Evolutionary conservation across 2,329 filamentous ascomycete species (phyloP), one percentile per base, ranked within the genome.

Genomic region (Colletotrichum spaethianum): DNA sequence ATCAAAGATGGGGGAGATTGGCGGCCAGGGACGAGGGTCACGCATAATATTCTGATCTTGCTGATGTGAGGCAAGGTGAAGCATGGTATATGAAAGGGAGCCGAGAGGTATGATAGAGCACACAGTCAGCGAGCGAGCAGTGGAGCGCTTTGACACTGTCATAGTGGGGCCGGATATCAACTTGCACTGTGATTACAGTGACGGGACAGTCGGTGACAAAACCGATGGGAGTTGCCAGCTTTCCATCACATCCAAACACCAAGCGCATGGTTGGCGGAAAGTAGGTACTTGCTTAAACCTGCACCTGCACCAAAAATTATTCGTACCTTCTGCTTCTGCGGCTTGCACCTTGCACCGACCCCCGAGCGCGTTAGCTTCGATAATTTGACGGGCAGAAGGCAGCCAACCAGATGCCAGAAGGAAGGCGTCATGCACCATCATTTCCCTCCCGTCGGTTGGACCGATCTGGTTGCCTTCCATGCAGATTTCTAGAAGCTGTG

Each of bases 401-500:
- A 64, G 20, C 66, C 60, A 50, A 64, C 60, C 50, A 64, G 38
- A 55, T 18, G 18, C 31, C 9, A 6, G 38, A 46, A n/a, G 18
- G 38, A 67, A 36, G 44, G 42, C 50, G 44, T 33, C 42, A 52
- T 52, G 52, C 55, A 67, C 67, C 46, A 46, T 26, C 20, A n/a
- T n/a, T 23, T 33, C 50, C 59, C 59, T 61, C 46, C 55, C 46
- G 40, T 57, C 48, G 46, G 38, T 40, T 55, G 64, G 56, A 46
- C 56, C 63, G 63, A 67, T 70, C 63, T 38, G n/a, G 20, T n/a
- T 23, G 48, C 26, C 46, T 67, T 70, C 67, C 40, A 55, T 61
- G 55, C 67, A 46, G 59, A 44, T 40, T 70, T 70, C 67, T 66
- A 50, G 67, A 70, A 67, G 55, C 63, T 46, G n/a, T 61, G 36